phyloP scores from a whole-genome alignment of 495 filamentous ascomycete genomes.

The Penicillium salamii region DNA sequence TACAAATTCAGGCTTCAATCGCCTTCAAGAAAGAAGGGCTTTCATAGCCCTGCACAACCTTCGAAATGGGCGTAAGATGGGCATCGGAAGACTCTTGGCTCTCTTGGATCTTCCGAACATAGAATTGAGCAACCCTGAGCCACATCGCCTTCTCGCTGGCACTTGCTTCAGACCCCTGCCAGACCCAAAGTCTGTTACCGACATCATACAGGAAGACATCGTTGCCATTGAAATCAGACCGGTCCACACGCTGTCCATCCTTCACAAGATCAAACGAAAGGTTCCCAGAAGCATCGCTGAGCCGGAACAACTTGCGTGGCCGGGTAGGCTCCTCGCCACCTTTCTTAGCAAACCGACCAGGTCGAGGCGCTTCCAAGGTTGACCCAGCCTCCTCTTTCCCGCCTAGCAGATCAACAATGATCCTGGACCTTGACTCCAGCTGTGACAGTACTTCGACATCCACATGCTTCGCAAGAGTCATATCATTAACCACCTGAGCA shows the following conservation, averaged over 20 bases:
- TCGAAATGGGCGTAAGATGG: conserved; percentile 49
- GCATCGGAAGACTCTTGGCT: conserved; percentile 32
- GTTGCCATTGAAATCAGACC: conserved; percentile 47
- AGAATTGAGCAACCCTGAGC: conserved; percentile 55
- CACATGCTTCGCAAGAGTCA: conserved; percentile 58
- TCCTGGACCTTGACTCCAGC: conserved; percentile 48
- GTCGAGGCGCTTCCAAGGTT: conserved; percentile 37
- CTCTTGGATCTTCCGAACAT: conserved; percentile 48
- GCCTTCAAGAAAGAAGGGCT: conserved; percentile 46
- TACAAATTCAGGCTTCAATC: conserved; percentile 18
- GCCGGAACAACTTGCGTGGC: conserved; percentile 48
- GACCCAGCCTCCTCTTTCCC: conserved; percentile 39
- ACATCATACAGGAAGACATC: conserved; percentile 59
- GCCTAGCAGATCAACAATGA: conserved; percentile 54
- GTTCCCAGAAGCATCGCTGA: conserved; percentile 53
- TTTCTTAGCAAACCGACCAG: conserved; percentile 27
- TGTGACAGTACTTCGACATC: conserved; percentile 61
- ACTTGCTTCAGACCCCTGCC: conserved; percentile 56
- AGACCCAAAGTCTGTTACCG: conserved; percentile 55
- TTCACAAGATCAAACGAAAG: conserved; percentile 53
- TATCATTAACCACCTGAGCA: conserved; percentile 59
- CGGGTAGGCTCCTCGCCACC: conserved; percentile 15
- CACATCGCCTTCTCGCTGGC: conserved; percentile 52
- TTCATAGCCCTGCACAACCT: conserved; percentile 53
- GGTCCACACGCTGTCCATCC: conserved; percentile 38